These are phyloP conservation scores for Verbascum thapsus DNA, from an alignment of 257 asterid species.

Conservation along the genomic window DNA sequence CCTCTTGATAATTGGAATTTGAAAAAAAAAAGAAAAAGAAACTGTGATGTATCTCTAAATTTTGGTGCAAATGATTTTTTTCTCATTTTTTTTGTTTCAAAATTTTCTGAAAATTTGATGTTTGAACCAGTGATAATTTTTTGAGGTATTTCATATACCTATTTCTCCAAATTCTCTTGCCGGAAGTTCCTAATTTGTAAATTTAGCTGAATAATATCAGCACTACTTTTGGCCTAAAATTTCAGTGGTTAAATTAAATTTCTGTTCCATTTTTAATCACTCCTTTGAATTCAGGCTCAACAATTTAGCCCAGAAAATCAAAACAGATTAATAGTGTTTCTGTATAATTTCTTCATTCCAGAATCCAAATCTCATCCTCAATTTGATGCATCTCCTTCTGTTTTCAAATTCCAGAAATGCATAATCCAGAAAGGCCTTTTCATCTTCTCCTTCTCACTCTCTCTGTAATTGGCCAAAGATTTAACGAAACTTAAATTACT, in stretches of 20 bases:
- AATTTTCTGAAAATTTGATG: neutral
- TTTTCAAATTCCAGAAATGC: neutral
- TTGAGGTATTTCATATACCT: neutral
- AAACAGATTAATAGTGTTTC: conserved; percentile 5
- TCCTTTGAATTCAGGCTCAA: conserved; percentile 5
- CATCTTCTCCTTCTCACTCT: neutral
- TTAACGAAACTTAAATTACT: conserved; percentile 2
- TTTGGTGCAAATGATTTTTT: conserved; percentile 1
- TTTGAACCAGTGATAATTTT: conserved; percentile 6
- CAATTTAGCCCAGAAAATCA: conserved; percentile 9
- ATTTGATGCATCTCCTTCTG: no score
- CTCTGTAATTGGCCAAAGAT: neutral
- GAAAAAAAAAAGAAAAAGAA: no score
- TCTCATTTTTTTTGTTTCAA: neutral
- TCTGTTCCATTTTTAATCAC: no score
- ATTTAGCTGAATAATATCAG: neutral
- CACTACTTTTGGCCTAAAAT: neutral
- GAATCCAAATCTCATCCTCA: neutral
- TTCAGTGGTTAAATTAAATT: neutral
- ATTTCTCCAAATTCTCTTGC: neutral
- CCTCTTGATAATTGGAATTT: conserved; percentile 1
- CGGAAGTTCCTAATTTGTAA: conserved; percentile 12
- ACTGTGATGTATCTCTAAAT: no score
- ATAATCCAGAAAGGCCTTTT: no score
- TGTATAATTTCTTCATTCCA: no score